Evolutionary conservation across 371 early-diverging fungal species (phyloP).

Genomic region (Sporodiniella umbellata): DNA sequence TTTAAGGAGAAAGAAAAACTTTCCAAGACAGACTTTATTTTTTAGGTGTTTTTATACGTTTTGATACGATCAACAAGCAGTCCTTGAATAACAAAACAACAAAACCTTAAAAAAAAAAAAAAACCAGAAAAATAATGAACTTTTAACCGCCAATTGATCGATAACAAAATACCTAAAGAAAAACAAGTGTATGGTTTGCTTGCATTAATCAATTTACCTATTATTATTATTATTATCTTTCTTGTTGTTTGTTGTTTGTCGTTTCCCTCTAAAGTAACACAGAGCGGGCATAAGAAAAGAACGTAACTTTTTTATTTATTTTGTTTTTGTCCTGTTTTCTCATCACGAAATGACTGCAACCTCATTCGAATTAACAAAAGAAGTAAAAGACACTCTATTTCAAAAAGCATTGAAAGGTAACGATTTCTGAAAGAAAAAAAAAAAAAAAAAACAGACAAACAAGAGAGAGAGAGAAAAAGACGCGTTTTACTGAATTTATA

Average conservation of each 20-base stretch:
- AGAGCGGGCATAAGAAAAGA: constrained; percentile 55
- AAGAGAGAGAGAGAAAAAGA: too few species aligned
- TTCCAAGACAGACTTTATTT: constrained; percentile 1
- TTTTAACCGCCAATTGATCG: too few species aligned
- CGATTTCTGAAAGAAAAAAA: background rate
- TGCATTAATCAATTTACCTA: too few species aligned
- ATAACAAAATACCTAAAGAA: too few species aligned
- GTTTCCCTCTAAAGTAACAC: background rate
- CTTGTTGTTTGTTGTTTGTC: background rate
- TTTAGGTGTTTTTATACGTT: background rate
- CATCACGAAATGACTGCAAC: background rate
- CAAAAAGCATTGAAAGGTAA: constrained; percentile 14
- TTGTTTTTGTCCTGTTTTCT: background rate
- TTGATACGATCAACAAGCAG: too few species aligned
- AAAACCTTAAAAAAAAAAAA: background rate
- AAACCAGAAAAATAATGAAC: background rate
- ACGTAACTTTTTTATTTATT: background rate
- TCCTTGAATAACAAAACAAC: too few species aligned
- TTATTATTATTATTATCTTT: too few species aligned
- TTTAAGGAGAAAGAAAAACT: constrained; percentile 1
- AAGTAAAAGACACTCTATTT: constrained; percentile 5
- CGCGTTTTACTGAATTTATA: background rate
- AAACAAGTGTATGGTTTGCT: too few species aligned
- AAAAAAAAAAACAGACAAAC: background rate
- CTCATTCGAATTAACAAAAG: background rate